phyloP scores from a whole-genome alignment of 306 rosid genomes.

The Prunus fruticosa region DNA sequence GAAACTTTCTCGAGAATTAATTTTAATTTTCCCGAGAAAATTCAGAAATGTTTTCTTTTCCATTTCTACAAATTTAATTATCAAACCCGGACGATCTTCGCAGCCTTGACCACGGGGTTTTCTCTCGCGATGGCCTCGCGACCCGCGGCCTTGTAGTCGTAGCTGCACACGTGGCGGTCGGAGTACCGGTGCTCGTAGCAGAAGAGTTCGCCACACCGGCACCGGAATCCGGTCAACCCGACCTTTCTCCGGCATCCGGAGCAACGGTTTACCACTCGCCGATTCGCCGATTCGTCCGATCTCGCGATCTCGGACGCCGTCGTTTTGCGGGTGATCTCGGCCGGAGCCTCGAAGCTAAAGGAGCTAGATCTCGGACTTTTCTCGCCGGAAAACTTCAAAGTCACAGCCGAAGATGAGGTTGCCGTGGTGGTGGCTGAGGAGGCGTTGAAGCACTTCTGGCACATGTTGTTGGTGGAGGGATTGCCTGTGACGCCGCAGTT shows the following conservation, averaged over 20 bases:
- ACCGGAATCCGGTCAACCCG: constrained; percentile 85
- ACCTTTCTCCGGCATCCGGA: constrained; percentile 78
- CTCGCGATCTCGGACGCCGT: constrained; percentile 23
- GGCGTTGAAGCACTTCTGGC: constrained; percentile 79
- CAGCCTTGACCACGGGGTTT: constrained; percentile 83
- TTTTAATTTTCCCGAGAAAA: constrained; percentile 13
- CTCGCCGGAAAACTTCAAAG: constrained; percentile 47
- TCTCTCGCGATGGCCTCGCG: constrained; percentile 90
- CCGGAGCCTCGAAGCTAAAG: constrained; percentile 17
- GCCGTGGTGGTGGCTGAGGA: constrained; percentile 25
- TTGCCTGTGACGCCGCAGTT: constrained; percentile 83
- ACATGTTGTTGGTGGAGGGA: constrained; percentile 83
- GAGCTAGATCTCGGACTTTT: constrained; percentile 41
- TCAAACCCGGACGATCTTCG: constrained; percentile 87
- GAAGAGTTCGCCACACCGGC: constrained; percentile 93
- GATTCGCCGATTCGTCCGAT: constrained; percentile 38
- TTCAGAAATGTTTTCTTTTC: neutral
- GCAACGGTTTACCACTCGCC: constrained; percentile 74
- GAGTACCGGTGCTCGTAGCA: constrained; percentile 89
- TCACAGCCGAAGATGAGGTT: constrained; percentile 5
- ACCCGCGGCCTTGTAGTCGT: constrained; percentile 84
- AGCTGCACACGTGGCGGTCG: constrained; percentile 92
- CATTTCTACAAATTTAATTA: constrained; percentile 19
- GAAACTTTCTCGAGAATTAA: neutral
- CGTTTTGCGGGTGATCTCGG: constrained; percentile 12